Percentiles rank a stretch among this genome's conserved stretches.
Conservation (phyloP, 2,329 filamentous ascomycete genomes). For the Penicillium sclerotigenum region DNA sequence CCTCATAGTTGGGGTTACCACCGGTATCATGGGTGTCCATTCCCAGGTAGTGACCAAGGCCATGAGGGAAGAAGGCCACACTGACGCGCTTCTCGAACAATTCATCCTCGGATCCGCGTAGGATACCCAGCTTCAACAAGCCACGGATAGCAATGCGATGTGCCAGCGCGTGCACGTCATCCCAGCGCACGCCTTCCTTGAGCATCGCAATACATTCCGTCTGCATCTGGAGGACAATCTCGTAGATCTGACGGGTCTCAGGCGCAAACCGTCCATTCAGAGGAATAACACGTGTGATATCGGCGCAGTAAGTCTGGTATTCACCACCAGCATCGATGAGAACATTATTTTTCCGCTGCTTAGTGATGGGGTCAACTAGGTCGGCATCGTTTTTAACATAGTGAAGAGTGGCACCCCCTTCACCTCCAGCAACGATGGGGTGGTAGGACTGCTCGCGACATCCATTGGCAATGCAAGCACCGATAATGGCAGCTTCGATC, state of each 20-base stretch:
- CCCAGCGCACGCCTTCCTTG: constrained; percentile 66
- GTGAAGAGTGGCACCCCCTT: constrained; percentile 81
- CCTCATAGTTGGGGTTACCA: constrained; percentile 72
- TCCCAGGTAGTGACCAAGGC: constrained; percentile 84
- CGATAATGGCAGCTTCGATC: constrained; percentile 73
- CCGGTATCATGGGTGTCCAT: constrained; percentile 90
- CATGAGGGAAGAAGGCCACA: constrained; percentile 87
- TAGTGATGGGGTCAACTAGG: constrained; percentile 52
- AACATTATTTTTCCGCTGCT: constrained; percentile 60
- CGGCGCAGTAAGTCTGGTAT: constrained; percentile 79
- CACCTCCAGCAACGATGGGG: constrained; percentile 79
- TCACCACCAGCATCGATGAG: constrained; percentile 87
- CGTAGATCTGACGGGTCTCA: constrained; percentile 71
- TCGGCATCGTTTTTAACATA: constrained; percentile 77
- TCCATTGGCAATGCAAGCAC: constrained; percentile 67
- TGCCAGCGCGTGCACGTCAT: constrained; percentile 69
- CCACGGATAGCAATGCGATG: constrained; percentile 69
- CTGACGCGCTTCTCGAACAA: constrained; percentile 77
- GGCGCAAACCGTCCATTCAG: constrained; percentile 66
- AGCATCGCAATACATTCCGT: constrained; percentile 66
- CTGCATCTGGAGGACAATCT: constrained; percentile 79
- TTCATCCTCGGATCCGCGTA: constrained; percentile 64
- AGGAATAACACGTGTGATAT: constrained; percentile 86
- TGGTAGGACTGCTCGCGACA: constrained; percentile 79
- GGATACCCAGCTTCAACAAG: constrained; percentile 66